phyloP scores from a whole-genome alignment of 2,329 filamentous ascomycete genomes.

The Fusarium sp. region DNA sequence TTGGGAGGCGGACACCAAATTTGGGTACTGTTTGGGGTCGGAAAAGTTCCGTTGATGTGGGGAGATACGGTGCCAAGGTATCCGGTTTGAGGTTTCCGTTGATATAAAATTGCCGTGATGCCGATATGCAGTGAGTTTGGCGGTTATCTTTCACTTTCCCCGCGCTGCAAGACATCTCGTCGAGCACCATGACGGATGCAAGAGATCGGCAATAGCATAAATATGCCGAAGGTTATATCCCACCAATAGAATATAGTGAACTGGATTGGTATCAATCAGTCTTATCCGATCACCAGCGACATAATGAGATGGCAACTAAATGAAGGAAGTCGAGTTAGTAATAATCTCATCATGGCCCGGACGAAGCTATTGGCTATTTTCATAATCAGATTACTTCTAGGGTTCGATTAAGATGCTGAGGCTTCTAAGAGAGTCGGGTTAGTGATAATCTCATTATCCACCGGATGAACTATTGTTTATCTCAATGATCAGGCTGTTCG shows the following conservation, averaged over 20 bases:
- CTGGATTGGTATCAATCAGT: background rate
- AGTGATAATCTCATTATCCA: too few species aligned
- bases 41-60: conserved; percentile 7
- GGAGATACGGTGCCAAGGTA: background rate
- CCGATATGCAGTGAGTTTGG: background rate
- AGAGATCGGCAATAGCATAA: background rate
- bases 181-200: background rate
- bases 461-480: too few species aligned
- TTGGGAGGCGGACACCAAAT: background rate
- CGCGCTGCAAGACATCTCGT: background rate
- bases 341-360: too few species aligned
- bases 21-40: background rate
- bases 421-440: too few species aligned
- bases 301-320: background rate
- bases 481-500: too few species aligned
- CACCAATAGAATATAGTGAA: background rate
- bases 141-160: background rate
- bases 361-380: too few species aligned
- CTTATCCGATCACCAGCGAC: background rate
- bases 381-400: too few species aligned
- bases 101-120: background rate
- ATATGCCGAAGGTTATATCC: background rate
- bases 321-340: background rate
- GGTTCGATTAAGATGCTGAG: too few species aligned
- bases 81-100: conserved; percentile 17